Evolutionary conservation across 164 flowering plant species (phyloP), one percentile per base, ranked within the genome.

Genomic region (Stephania japonica): DNA sequence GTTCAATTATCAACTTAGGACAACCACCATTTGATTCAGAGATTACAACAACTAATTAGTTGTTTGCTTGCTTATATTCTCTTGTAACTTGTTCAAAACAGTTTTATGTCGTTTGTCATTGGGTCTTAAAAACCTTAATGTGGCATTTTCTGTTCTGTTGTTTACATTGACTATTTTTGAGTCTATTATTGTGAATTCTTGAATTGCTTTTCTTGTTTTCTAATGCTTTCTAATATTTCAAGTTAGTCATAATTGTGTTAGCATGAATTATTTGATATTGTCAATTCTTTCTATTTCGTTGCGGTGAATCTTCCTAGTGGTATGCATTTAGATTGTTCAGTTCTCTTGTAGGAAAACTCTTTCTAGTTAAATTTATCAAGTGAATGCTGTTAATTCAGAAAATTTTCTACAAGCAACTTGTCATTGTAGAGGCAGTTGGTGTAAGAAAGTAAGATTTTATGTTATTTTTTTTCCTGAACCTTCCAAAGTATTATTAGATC

Each of bases 1-100:
- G 90, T 88, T 47, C 42, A 83, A 74, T 26, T 56, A 24, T 71
- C 53, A 7, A 42, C 32, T 12, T 84, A 81, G 74, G 42, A 78
- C 41, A 53, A 66, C 24, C 23, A 23, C 11, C 25, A 25, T 67
- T 53, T 27, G 44, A 42, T 68, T 68, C 38, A 71, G 75, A 53
- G 49, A 73, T 71, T 64, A 27, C 70, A 61, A 24, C 14, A 61
- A 24, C 56, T 53, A 61, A 1, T 16, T 18, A 42, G 21, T 42
- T 25, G 65, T 41, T 10, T 66, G 66, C 23, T 38, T 38, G 44
- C 44, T 59, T 19, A 18, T 50, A 49, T 49, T 25, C n/a, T 65
- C 42, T 38, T 69, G 69, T 49, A 50, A 65, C 41, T 65, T 18
- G 21, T 70, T 72, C 53, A 71, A 16, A n/a, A 32, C 38, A 64